Evolutionary conservation across 2,329 filamentous ascomycete genomes (phyloP).

Genomic region (Cladosporium cucumerinum): DNA sequence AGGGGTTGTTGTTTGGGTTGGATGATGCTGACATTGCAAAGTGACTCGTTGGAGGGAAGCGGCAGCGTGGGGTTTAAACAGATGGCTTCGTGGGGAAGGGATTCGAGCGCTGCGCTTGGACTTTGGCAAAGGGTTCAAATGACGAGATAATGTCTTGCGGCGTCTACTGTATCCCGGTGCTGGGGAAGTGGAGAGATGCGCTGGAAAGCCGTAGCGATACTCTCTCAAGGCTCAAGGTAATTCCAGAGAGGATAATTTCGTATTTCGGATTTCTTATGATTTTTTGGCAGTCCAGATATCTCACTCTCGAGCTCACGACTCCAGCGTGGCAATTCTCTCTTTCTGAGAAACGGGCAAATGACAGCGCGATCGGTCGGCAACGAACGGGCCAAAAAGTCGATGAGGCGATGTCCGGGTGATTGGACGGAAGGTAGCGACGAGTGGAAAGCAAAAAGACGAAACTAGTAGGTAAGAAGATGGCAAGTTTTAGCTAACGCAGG

Average conservation of each 20-base stretch:
- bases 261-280: neutral
- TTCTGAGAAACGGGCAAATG: neutral
- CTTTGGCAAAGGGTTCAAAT: neutral
- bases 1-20: neutral
- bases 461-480: conserved; percentile 12
- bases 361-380: conserved; percentile 3
- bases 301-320: neutral
- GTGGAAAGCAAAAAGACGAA: neutral
- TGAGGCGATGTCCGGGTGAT: conserved; percentile 16
- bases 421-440: conserved; percentile 1
- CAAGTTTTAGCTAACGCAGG: conserved; percentile 12
- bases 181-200: neutral
- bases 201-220: neutral
- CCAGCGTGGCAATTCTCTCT: neutral
- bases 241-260: neutral
- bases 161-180: neutral
- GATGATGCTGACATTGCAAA: conserved; percentile 15
- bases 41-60: conserved; percentile 9
- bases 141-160: neutral
- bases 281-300: neutral
- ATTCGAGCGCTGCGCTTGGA: neutral
- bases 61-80: conserved; percentile 7
- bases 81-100: conserved; percentile 7
- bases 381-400: conserved; percentile 4
- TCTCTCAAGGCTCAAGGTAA: neutral